Percentiles rank a stretch among this genome's conserved stretches.
phyloP scores from a whole-genome alignment of 2,329 filamentous ascomycete genomes.

The Myriosclerotinia curreyana region DNA sequence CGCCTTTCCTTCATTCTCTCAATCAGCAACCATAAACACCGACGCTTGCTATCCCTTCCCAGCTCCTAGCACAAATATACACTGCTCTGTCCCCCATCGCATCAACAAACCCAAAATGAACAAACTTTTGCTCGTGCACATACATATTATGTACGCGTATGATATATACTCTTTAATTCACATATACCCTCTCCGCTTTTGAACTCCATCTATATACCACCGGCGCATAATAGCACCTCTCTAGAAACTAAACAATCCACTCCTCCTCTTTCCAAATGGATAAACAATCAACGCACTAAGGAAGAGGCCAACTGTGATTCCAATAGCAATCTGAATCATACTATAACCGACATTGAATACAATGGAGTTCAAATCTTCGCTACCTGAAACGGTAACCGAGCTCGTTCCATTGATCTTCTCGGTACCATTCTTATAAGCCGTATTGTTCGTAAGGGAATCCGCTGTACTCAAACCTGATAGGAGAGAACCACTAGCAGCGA shows the following conservation, averaged over 20 bases:
- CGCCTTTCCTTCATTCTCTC: not conserved
- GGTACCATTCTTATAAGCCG: conserved; percentile 35
- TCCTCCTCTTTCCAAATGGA: conserved; percentile 43
- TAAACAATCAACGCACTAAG: conserved; percentile 43
- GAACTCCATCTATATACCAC: not conserved
- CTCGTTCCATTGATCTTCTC: conserved; percentile 34
- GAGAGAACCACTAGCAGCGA: conserved; percentile 59
- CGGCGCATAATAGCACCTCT: not conserved
- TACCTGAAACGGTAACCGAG: conserved; percentile 27
- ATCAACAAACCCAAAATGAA: not conserved
- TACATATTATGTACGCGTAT: too few relatives aligned
- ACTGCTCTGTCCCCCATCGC: conserved; percentile 5
- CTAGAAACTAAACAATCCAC: conserved; percentile 44
- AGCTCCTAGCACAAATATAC: not conserved
- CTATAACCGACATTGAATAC: conserved; percentile 43
- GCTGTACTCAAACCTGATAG: conserved; percentile 57
- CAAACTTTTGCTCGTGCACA: not conserved
- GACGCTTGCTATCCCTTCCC: not conserved
- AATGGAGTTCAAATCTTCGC: conserved; percentile 39
- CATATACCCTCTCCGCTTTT: not conserved
- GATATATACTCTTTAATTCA: not conserved
- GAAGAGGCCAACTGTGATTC: conserved; percentile 45
- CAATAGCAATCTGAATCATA: conserved; percentile 45
- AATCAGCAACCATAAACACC: conserved; percentile 9
- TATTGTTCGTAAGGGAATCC: conserved; percentile 48